Conservation (phyloP, 106 monocot genomes). For the Hemerocallis citrina region DNA sequence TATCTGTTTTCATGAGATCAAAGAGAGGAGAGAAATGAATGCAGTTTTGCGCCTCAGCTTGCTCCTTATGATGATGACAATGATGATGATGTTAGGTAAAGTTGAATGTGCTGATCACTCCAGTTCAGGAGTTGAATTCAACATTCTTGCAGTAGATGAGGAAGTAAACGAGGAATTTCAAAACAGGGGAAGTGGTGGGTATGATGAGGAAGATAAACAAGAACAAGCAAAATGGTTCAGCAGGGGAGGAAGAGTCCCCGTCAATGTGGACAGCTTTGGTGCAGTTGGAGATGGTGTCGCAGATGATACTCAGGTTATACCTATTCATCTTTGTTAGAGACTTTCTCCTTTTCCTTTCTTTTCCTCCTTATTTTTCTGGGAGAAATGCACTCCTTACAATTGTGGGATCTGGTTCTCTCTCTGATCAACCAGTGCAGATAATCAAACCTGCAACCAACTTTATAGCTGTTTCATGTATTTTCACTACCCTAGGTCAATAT, state of each 20-base stretch:
- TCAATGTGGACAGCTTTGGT: conserved; percentile 85
- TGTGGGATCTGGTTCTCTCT: too few species aligned
- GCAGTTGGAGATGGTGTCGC: conserved; percentile 85
- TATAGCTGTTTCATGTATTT: too few species aligned
- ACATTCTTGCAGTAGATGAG: not conserved
- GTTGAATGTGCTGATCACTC: not conserved
- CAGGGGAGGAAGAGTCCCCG: conserved; percentile 36
- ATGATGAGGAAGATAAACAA: conserved; percentile 14
- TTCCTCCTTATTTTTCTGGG: not conserved
- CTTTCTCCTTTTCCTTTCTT: not conserved
- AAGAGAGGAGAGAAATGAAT: conserved; percentile 1
- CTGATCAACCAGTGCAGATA: too few species aligned
- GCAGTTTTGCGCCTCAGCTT: not conserved
- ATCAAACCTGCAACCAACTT: too few species aligned
- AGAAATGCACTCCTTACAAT: too few species aligned
- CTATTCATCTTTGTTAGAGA: too few species aligned
- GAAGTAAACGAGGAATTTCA: conserved; percentile 5
- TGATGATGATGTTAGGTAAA: not conserved
- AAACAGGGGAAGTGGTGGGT: not conserved
- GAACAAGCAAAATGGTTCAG: conserved; percentile 22
- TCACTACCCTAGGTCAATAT: too few species aligned
- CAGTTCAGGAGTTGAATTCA: too few species aligned
- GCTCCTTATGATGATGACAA: not conserved
- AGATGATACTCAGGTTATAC: conserved; percentile 88
- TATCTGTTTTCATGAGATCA: not conserved